A percentile compares a stretch with the other conserved stretches of the same genome.
Conservation (phyloP, 164 flowering plant species). For the Protea cynaroides region DNA sequence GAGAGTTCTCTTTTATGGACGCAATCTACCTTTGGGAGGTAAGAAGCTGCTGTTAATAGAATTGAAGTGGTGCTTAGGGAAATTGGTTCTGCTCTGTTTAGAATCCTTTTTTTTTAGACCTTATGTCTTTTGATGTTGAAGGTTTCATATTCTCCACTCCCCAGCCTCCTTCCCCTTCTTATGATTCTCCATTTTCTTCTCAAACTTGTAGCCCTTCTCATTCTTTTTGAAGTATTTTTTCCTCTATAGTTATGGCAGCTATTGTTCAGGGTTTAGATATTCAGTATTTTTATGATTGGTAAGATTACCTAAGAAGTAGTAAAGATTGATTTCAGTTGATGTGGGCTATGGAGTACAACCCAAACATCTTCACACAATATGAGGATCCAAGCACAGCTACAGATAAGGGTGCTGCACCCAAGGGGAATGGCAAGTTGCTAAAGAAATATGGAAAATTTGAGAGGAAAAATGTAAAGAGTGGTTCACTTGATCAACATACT, state of each 20-base stretch:
- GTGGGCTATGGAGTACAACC: conserved; percentile 99
- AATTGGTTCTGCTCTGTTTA: background rate
- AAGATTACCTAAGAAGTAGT: background rate
- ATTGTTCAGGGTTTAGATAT: too few species aligned
- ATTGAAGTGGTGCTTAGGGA: background rate
- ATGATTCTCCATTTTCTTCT: too few species aligned
- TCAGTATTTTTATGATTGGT: background rate
- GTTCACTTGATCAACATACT: conserved; percentile 37
- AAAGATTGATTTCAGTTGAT: conserved; percentile 61
- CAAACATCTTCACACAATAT: conserved; percentile 59
- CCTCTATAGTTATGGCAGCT: too few species aligned
- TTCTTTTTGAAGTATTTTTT: too few species aligned
- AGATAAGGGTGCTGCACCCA: conserved; percentile 8
- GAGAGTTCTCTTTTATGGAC: conserved; percentile 89
- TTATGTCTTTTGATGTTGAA: background rate
- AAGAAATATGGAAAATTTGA: conserved; percentile 85
- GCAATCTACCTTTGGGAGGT: conserved; percentile 95
- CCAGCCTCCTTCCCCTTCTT: too few species aligned
- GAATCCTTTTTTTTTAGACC: background rate
- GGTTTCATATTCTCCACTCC: too few species aligned
- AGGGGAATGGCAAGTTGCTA: conserved; percentile 34
- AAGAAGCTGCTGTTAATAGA: conserved; percentile 8
- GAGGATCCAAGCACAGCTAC: conserved; percentile 26
- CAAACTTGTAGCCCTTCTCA: too few species aligned
- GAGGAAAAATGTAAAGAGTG: conserved; percentile 50